Evolutionary conservation across 352 stramenopile genomes (phyloP).

Genomic region (Albugo candida): DNA sequence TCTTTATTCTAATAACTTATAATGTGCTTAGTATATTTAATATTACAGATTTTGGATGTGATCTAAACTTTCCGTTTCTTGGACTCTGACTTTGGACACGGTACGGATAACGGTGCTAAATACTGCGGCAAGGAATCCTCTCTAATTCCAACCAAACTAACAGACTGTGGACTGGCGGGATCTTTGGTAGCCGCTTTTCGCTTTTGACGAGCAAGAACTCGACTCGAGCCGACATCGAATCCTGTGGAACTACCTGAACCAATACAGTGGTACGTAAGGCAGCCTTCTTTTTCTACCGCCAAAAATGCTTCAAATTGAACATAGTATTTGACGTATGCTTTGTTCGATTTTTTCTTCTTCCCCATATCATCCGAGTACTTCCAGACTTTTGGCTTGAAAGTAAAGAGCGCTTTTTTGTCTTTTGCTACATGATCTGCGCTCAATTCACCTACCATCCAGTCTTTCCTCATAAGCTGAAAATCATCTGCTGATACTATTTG

Average conservation of each 20-base stretch:
- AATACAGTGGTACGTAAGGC: conserved; percentile 68
- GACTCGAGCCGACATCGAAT: conserved; percentile 70
- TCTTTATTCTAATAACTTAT: no score
- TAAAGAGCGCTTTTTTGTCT: conserved; percentile 25
- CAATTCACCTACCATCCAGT: conserved; percentile 68
- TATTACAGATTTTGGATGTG: no score
- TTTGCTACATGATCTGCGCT: conserved; percentile 19
- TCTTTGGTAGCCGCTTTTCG: conserved; percentile 40
- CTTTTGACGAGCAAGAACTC: conserved; percentile 66
- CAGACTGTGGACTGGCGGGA: no score
- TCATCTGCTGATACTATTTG: conserved; percentile 51
- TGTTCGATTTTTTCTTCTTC: conserved; percentile 73
- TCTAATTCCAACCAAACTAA: no score
- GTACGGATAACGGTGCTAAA: no score
- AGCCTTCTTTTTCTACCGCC: conserved; percentile 45
- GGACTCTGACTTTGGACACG: no score
- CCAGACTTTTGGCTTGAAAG: conserved; percentile 81
- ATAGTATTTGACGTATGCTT: conserved; percentile 49
- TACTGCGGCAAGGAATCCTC: no score
- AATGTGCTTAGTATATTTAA: no score
- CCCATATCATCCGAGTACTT: conserved; percentile 80
- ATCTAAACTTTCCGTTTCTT: no score
- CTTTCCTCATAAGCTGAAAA: conserved; percentile 71
- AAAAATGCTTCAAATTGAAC: conserved; percentile 78
- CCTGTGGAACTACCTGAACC: conserved; percentile 71